Base-by-base conservation (phyloP, 2,329 filamentous ascomycete genomes). In the Ascomycota sp. region DNA sequence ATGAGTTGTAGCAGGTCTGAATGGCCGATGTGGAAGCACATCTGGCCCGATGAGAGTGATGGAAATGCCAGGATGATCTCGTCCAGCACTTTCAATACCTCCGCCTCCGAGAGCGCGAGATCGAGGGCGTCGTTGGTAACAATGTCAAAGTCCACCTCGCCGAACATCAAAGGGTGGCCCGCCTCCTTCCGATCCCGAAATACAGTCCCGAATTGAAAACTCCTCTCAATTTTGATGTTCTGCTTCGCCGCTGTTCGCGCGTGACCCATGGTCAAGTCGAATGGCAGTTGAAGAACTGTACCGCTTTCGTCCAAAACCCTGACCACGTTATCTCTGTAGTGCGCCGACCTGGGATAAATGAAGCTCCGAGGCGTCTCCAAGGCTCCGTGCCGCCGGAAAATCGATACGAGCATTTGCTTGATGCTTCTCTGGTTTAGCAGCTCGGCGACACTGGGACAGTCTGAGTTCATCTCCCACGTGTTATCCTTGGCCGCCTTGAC, bases 141-240 rank as follows among this genome's bases (percentile, higher is more conserved):
- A 35, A 98, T 83, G 51, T 98, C 89, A 48, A 95, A 98, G 48
- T 95, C 85, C 3, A 91, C 85, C 46, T 95, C 89, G 8, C 80
- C 77, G 46, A 81, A 77, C 43, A 75, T 77, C 33, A 67, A 65
- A 6, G 89, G 89, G 40, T 92, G 79, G 2, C 81, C 79, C 7
- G 81, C 83, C 32, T 73, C 74, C 29, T 72, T 62, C 27, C 68
- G 73, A 38, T 91, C 79, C 25, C 89, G 70, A 46, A 82, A 95
- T 1, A 95, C 83, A 22, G 66, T 75, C 6, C 83, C 85, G 47
- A 98, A 94, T 0, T 79, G 72, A 49, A 82, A 93, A 0, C 79
- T 80, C 38, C 81, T 78, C 39, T 80, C 69, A 5, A 81, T 55
- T 1, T 70, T 61, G 0, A 45, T 60, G 28, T 59, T 59, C 27